phyloP scores from a whole-genome alignment of 495 filamentous ascomycete genomes.

The Jackrogersella minutella region DNA sequence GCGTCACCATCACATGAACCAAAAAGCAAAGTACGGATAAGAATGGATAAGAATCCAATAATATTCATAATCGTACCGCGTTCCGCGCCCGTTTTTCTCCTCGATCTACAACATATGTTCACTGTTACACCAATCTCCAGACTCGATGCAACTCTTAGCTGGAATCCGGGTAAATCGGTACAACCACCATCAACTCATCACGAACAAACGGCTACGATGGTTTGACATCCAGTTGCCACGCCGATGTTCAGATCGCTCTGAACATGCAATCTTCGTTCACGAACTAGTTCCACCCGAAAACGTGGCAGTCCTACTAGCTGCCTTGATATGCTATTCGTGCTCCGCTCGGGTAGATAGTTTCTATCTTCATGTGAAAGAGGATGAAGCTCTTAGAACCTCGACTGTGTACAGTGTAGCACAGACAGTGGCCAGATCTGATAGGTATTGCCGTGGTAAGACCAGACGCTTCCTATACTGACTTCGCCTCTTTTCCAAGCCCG shows the following conservation, averaged over 20 bases:
- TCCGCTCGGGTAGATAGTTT: not conserved
- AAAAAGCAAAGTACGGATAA: not conserved
- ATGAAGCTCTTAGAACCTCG: not conserved
- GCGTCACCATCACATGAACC: not conserved
- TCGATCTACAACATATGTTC: not conserved
- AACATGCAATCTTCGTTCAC: conserved; percentile 3
- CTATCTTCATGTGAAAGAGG: not conserved
- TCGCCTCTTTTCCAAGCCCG: not conserved
- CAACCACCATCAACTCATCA: not conserved
- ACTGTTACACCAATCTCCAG: conserved; percentile 14
- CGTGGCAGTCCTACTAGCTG: not conserved
- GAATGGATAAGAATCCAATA: conserved; percentile 5
- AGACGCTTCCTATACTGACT: not conserved
- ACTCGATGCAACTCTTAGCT: conserved; percentile 1
- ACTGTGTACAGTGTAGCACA: conserved; percentile 3
- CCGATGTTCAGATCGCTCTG: not conserved
- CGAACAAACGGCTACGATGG: not conserved
- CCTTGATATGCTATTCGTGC: not conserved
- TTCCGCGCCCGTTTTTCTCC: conserved; percentile 14
- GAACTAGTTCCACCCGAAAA: conserved; percentile 6
- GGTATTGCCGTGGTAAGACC: not conserved
- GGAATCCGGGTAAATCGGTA: not conserved
- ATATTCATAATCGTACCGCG: conserved; percentile 16
- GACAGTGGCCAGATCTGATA: not conserved
- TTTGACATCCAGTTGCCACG: conserved; percentile 15